A percentile compares a stretch with the other conserved stretches of the same genome.
Conservation (phyloP, 306 rosid genomes). For the Gleditsia sinensis region DNA sequence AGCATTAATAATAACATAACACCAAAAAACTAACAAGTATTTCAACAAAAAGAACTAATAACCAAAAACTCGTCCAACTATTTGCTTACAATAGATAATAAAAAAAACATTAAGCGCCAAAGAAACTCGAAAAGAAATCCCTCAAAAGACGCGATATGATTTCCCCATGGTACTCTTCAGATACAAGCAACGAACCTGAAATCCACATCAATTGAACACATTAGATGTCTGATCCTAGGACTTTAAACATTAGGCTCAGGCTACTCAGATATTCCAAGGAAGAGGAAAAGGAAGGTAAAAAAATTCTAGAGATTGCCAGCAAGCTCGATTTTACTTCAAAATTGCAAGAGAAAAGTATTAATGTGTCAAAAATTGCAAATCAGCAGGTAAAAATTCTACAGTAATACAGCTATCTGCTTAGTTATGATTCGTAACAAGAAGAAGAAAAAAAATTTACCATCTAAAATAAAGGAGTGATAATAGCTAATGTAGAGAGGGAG, state of each 20-base stretch:
- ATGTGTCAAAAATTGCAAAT: not conserved
- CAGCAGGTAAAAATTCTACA: not conserved
- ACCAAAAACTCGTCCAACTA: slow-evolving; percentile 23
- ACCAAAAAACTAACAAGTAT: slow-evolving; percentile 8
- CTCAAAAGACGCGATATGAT: slow-evolving; percentile 46
- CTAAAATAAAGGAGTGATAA: not conserved
- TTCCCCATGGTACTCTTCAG: slow-evolving; percentile 56
- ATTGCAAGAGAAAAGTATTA: not conserved
- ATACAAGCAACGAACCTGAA: slow-evolving; percentile 54
- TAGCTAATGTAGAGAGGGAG: not conserved
- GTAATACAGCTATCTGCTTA: not conserved
- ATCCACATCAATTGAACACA: not conserved
- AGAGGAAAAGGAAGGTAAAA: not conserved
- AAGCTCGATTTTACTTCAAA: too few species aligned
- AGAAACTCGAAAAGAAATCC: not conserved
- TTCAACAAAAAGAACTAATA: slow-evolving; percentile 26
- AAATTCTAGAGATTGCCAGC: not conserved
- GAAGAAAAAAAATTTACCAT: not conserved
- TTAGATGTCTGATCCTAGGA: slow-evolving; percentile 10
- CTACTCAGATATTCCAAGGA: not conserved
- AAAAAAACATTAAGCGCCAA: not conserved
- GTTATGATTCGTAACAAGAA: not conserved
- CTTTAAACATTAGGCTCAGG: not conserved
- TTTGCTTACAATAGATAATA: not conserved
- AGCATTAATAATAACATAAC: slow-evolving; percentile 1